Evolutionary conservation across 805 yeast species (phyloP), one percentile per base, ranked within the genome.

Genomic region (Teunomyces aglyptinius): DNA sequence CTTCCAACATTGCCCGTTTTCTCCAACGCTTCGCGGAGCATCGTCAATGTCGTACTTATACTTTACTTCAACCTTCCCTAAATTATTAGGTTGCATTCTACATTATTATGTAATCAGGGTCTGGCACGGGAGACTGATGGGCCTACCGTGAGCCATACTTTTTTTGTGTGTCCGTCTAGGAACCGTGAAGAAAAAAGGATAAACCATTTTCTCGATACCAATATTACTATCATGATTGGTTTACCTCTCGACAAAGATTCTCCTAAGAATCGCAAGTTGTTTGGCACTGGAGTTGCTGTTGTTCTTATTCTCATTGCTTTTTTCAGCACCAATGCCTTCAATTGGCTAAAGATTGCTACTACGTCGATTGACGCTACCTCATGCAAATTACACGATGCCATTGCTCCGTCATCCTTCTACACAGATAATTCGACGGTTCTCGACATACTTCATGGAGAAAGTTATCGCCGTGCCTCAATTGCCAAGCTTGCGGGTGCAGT

Each of bases 401-500:
- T 54, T 19, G 55, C 51, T 4, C 69, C 71, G 8, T 19, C 26
- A 11, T 50, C 62, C 6, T 78, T 63, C 51, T 46, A 57, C 42
- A 41, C 45, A 3, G 69, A 70, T 49, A 64, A 67, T 47, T 56
- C 69, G 3, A 59, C 70, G 5, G 73, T 61, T 5, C 44, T 59
- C 13, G 51, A 43, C 13, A 66, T 69, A 22, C 38, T 70, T 26
- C 47, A 56, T 36, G 68, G 59, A 45, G 53, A 52, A 13, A 34
- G 45, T 5, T 70, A 59, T 56, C 52, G 65, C 49, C 40, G 58
- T 24, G 46, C 52, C 6, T 73, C 83, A 0, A 75, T 72, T 10
- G 57, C 56, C 8, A 77, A 71, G 52, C 68, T 82, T 46, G 63
- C 78, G 6, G 81, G 78, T 4, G 87, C 92, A 1, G 76, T 87